These are phyloP conservation scores for Aspergillus eucalypticola DNA, from an alignment of 2,329 filamentous ascomycete genomes.

Conservation along the genomic window DNA sequence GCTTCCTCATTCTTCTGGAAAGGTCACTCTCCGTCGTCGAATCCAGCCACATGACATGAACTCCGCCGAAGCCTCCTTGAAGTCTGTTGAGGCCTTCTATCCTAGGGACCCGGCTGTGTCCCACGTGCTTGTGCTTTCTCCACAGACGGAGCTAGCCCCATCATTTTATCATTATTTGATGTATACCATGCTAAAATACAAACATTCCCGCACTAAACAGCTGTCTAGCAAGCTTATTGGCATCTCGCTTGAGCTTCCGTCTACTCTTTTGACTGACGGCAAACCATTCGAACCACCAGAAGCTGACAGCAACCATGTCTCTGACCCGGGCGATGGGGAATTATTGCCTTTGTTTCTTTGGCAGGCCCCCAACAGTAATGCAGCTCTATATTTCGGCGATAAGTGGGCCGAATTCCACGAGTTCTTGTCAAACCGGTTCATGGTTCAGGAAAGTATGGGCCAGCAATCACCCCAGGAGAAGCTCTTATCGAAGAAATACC, in stretches of 20 bases:
- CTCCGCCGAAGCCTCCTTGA: constrained; percentile 70
- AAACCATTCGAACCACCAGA: constrained; percentile 55
- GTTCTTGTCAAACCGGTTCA: constrained; percentile 68
- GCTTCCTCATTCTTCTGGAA: constrained; percentile 57
- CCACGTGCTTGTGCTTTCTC: constrained; percentile 82
- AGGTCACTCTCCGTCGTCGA: constrained; percentile 71
- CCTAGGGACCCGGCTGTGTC: constrained; percentile 63
- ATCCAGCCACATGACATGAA: constrained; percentile 62
- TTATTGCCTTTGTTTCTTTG: constrained; percentile 69
- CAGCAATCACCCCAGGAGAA: constrained; percentile 44
- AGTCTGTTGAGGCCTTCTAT: constrained; percentile 86
- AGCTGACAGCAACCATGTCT: constrained; percentile 1
- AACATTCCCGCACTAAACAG: constrained; percentile 61
- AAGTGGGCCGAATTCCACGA: constrained; percentile 85
- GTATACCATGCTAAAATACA: constrained; percentile 74
- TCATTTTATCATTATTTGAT: constrained; percentile 85
- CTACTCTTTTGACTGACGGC: constrained; percentile 57
- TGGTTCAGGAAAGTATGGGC: constrained; percentile 27
- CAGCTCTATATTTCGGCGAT: constrained; percentile 77
- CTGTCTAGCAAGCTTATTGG: constrained; percentile 65
- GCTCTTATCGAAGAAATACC: constrained; percentile 65
- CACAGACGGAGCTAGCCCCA: constrained; percentile 75
- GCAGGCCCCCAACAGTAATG: constrained; percentile 81
- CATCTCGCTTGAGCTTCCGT: constrained; percentile 75
- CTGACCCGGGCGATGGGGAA: constrained; percentile 24